phyloP scores from a whole-genome alignment of 257 asterid genomes.

The Ilex asprella region DNA sequence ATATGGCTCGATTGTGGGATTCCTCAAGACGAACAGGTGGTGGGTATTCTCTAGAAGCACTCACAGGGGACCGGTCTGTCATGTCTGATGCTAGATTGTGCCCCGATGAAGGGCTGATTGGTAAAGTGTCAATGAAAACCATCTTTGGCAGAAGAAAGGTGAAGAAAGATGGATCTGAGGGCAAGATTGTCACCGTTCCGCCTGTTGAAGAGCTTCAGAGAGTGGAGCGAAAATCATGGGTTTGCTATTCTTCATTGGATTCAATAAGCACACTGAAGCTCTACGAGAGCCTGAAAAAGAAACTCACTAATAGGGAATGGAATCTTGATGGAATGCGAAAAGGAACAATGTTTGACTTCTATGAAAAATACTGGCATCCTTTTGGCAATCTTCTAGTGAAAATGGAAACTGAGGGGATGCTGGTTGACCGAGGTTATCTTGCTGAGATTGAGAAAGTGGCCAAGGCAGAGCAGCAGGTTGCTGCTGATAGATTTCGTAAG shows the following conservation, averaged over 20 bases:
- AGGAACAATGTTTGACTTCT: slow-evolving; percentile 77
- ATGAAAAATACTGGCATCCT: slow-evolving; percentile 71
- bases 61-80: slow-evolving; percentile 54
- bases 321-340: slow-evolving; percentile 53
- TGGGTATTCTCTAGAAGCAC: slow-evolving; percentile 96
- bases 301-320: slow-evolving; percentile 58
- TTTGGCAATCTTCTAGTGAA: slow-evolving; percentile 90
- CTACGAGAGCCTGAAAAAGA: slow-evolving; percentile 72
- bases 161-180: slow-evolving; percentile 88
- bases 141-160: slow-evolving; percentile 69
- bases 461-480: slow-evolving; percentile 70
- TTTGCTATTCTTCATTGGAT: slow-evolving; percentile 88
- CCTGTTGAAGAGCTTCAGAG: slow-evolving; percentile 89
- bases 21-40: slow-evolving; percentile 78
- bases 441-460: slow-evolving; percentile 91
- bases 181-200: slow-evolving; percentile 63
- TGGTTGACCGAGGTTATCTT: slow-evolving; percentile 84
- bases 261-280: slow-evolving; percentile 86
- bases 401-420: slow-evolving; percentile 93
- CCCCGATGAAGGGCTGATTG: slow-evolving; percentile 60
- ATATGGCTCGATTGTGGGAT: slow-evolving; percentile 97
- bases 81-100: slow-evolving; percentile 63
- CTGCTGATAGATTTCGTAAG: slow-evolving; percentile 79
- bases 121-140: slow-evolving; percentile 90
- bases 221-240: slow-evolving; percentile 65